Evolutionary conservation across 2,329 filamentous ascomycete genomes (phyloP).

Genomic region (Trichoderma atroviride): DNA sequence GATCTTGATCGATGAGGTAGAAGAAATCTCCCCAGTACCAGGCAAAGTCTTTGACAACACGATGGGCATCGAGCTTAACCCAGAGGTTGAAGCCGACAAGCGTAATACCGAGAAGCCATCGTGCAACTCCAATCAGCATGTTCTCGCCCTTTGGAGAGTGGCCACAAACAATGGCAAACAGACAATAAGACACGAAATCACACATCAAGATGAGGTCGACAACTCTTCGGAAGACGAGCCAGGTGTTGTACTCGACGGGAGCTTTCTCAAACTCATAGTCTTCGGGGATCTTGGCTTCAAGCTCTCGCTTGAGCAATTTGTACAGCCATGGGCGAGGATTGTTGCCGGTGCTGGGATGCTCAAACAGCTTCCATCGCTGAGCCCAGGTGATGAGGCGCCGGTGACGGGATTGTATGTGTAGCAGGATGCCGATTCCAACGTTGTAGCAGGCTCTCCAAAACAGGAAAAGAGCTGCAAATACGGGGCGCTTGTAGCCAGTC

Average conservation of each 20-base stretch:
- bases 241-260: conserved; percentile 98
- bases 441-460: conserved; percentile 96
- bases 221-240: conserved; percentile 92
- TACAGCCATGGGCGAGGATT: conserved; percentile 85
- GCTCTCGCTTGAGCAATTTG: conserved; percentile 79
- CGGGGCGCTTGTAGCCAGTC: conserved; percentile 66
- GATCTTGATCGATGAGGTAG: conserved; percentile 94
- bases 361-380: conserved; percentile 81
- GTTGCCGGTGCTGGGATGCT: conserved; percentile 75
- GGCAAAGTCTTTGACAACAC: conserved; percentile 97
- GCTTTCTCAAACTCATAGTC: conserved; percentile 94
- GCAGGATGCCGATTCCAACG: conserved; percentile 85
- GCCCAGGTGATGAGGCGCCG: conserved; percentile 86
- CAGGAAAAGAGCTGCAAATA: conserved; percentile 82
- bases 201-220: conserved; percentile 98
- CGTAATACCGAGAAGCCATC: conserved; percentile 77
- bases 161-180: conserved; percentile 89
- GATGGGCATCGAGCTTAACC: conserved; percentile 97
- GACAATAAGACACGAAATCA: conserved; percentile 95
- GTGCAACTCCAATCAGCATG: conserved; percentile 65
- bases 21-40: conserved; percentile 99
- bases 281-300: conserved; percentile 90
- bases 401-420: conserved; percentile 88
- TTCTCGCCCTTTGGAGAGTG: conserved; percentile 74
- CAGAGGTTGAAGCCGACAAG: conserved; percentile 94